phyloP scores from a whole-genome alignment of 1,284 basidiomycete genomes.

The Leccinum insigne region DNA sequence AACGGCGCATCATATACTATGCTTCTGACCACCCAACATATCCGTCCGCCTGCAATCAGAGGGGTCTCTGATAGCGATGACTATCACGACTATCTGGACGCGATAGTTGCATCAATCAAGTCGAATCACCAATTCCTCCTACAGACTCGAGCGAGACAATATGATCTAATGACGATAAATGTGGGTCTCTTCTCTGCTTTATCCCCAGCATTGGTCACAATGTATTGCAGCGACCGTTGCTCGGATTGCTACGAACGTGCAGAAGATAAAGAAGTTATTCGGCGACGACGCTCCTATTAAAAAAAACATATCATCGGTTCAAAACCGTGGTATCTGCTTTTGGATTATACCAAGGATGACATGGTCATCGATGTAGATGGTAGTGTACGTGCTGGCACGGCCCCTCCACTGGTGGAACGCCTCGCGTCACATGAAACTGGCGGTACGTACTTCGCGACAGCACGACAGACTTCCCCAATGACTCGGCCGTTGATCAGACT shows the following conservation, averaged over 20 bases:
- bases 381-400: slow-evolving; percentile 84
- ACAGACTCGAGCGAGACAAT: background rate
- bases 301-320: slow-evolving; percentile 45
- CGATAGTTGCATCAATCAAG: no score
- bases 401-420: slow-evolving; percentile 84
- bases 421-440: slow-evolving; percentile 88
- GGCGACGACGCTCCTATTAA: slow-evolving; percentile 62
- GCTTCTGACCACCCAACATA: no score
- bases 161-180: slow-evolving; percentile 35
- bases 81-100: no score
- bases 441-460: slow-evolving; percentile 47
- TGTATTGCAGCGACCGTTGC: slow-evolving; percentile 20
- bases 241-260: slow-evolving; percentile 39
- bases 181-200: slow-evolving; percentile 30
- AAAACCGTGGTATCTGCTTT: slow-evolving; percentile 86
- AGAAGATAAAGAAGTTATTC: slow-evolving; percentile 75
- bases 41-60: no score
- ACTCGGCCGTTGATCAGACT: slow-evolving; percentile 48
- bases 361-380: slow-evolving; percentile 86
- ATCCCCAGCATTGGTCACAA: slow-evolving; percentile 9
- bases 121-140: no score
- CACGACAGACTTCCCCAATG: background rate
- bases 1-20: no score
- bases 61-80: no score
- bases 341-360: slow-evolving; percentile 79